phyloP scores from a whole-genome alignment of 345 rosid genomes.

The Citrus maxima region DNA sequence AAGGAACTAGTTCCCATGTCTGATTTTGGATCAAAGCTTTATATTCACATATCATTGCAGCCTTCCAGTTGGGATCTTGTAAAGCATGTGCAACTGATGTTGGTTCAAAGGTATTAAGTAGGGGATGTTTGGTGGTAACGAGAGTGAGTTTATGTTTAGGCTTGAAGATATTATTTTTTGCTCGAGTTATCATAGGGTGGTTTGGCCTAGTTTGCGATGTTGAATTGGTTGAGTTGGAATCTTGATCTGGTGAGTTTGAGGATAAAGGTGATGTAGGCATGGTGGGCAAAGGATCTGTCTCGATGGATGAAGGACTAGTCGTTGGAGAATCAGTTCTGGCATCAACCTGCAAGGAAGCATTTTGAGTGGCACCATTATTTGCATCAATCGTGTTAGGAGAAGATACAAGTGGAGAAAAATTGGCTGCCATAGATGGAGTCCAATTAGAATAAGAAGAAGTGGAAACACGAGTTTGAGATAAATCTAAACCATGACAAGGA shows the following conservation, averaged over 20 bases:
- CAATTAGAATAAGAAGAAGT: not conserved
- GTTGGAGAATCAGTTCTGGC: too few relatives aligned
- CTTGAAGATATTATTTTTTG: not conserved
- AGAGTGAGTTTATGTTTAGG: not conserved
- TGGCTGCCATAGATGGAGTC: too few relatives aligned
- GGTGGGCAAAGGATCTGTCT: too few relatives aligned
- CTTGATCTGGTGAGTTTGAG: not conserved
- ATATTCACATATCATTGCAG: not conserved
- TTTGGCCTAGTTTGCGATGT: not conserved
- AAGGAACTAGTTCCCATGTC: not conserved
- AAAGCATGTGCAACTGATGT: not conserved
- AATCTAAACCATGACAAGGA: not conserved
- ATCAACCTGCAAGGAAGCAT: too few relatives aligned
- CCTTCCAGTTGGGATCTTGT: not conserved
- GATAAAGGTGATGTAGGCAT: not conserved
- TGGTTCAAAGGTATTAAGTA: not conserved
- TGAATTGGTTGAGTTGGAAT: not conserved
- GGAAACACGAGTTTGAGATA: not conserved
- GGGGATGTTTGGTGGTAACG: not conserved
- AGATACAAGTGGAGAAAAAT: too few relatives aligned
- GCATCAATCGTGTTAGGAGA: too few relatives aligned
- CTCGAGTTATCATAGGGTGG: too few relatives aligned
- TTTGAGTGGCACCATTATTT: too few relatives aligned
- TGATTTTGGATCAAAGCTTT: not conserved
- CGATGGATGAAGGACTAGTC: too few relatives aligned